Evolutionary conservation across 2,329 filamentous ascomycete genomes (phyloP), one percentile per base, ranked within the genome.

Genomic region (Nothopassalora personata): DNA sequence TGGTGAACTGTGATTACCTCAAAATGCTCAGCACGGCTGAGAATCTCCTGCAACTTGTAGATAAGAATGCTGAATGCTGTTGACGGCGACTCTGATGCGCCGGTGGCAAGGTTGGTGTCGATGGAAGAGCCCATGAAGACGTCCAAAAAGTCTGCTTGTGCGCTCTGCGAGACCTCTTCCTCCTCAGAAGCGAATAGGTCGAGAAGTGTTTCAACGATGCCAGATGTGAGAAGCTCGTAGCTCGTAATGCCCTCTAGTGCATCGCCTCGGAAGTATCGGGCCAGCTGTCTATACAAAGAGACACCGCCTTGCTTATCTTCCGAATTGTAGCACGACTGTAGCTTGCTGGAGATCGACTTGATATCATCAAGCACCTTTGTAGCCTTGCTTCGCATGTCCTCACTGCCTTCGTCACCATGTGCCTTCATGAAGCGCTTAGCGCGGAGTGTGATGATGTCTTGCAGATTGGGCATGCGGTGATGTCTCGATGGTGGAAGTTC

Each of bases 11-110:
- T 99, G 62, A 96, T 85, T 48, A 99, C 93, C 72, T 99, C 94
- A 68, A 97, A 99, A 78, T 97, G 92, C 78, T 99, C 94, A 34
- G 93, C 95, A 66, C 94, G 87, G 79, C 94, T 99, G 58, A 99
- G 83, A 59, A 99, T 79, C 76, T 99, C 94, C 75, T 99, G 94
- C 33, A 99, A 80, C 74, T 99, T 99, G 73, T 92, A 89, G 45
- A 96, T 87, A 73, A 99, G 81, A 54, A 96, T 84, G 69, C 91
- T 94, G 73, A 97, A 96, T 0, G 91, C 87, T 0, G 93, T 96
- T 0, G 86, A 82, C 2, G 90, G 86, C 10, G 87, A 89, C 57
- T 88, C 84, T 11, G 81, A 81, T 34, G 81, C 85, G 4, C 84
- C 82, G 15, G 85, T 86, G 71, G 83, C 88, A 13, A 86, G 81